These are phyloP conservation scores for Suillus subalutaceus DNA, from an alignment of 768 basidiomycete species.

Conservation along the genomic window DNA sequence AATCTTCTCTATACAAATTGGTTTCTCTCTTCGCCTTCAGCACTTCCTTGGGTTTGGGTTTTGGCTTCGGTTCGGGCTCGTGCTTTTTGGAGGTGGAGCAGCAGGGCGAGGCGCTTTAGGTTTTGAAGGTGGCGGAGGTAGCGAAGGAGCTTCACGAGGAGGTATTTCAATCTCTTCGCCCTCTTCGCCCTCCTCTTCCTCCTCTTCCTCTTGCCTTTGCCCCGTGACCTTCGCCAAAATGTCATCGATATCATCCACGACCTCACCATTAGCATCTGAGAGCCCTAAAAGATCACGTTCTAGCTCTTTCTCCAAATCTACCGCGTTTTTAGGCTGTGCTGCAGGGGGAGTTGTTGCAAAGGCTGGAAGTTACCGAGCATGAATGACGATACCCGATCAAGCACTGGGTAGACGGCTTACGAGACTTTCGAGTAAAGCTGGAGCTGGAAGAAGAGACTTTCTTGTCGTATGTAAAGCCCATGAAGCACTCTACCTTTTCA, in stretches of 20 bases:
- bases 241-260: conserved; percentile 50
- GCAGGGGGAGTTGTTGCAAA: conserved; percentile 21
- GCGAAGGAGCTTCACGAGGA: conserved; percentile 22
- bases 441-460: conserved; percentile 38
- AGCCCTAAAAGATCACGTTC: conserved; percentile 30
- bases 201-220: conserved; percentile 37
- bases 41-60: conserved; percentile 27
- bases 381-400: neutral
- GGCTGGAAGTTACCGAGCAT: conserved; percentile 19
- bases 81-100: conserved; percentile 29
- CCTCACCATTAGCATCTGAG: conserved; percentile 42
- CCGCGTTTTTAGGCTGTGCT: conserved; percentile 32
- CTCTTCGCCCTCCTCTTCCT: conserved; percentile 30
- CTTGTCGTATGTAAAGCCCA: conserved; percentile 56
- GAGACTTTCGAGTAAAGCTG: conserved; percentile 20
- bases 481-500: conserved; percentile 73
- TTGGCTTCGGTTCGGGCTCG: conserved; percentile 27
- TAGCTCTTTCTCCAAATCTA: conserved; percentile 32
- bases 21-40: conserved; percentile 27
- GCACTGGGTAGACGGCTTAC: conserved; percentile 20
- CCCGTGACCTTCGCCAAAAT: conserved; percentile 35
- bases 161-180: conserved; percentile 27
- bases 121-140: conserved; percentile 36
- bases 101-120: conserved; percentile 32
- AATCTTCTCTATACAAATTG: conserved; percentile 25